A percentile compares a stretch with the other conserved stretches of the same genome.
These are phyloP conservation scores for Gonium pectorale DNA, from an alignment of 139 green algal species.

Conservation along the genomic window DNA sequence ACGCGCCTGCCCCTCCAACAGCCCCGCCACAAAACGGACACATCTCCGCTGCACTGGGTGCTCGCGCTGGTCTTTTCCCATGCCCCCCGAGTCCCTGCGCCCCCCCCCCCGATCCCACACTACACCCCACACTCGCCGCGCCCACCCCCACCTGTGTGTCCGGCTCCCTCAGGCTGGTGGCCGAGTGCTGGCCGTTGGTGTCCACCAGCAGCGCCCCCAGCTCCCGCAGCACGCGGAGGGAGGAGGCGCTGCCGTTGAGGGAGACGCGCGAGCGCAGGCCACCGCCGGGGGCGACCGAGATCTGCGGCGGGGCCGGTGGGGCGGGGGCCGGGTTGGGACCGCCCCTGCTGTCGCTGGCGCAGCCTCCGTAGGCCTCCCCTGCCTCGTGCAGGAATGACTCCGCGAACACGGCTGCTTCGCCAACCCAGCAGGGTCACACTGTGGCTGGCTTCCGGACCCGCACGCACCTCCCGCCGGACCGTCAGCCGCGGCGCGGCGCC, in stretches of 20 bases:
- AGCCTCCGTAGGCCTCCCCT: too few relatives aligned
- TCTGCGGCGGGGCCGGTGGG: background rate
- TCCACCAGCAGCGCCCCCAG: slow-evolving; percentile 84
- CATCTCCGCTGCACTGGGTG: too few relatives aligned
- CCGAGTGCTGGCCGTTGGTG: slow-evolving; percentile 87
- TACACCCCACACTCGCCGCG: background rate
- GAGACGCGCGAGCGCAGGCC: slow-evolving; percentile 70
- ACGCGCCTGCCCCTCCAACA: too few relatives aligned
- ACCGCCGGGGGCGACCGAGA: background rate
- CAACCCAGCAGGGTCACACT: too few relatives aligned
- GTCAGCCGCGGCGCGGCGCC: background rate
- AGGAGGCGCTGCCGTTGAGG: slow-evolving; percentile 79
- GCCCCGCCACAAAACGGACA: too few relatives aligned
- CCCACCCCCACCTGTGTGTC: slow-evolving; percentile 57
- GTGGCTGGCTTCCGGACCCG: background rate
- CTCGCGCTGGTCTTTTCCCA: too few relatives aligned
- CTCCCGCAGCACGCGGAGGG: slow-evolving; percentile 81
- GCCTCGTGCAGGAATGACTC: too few relatives aligned
- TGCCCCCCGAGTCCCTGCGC: too few relatives aligned
- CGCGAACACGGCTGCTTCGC: too few relatives aligned
- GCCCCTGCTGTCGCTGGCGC: too few relatives aligned
- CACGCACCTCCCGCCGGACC: background rate
- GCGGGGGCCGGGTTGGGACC: too few relatives aligned
- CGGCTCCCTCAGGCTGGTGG: slow-evolving; percentile 59
- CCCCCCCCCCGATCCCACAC: too few relatives aligned